Evolutionary conservation across 164 flowering plant genomes (phyloP).

Genomic region (Vitis vinifera): ASM3070453v1 NC_081817.1:15233501-15234000

Average conservation of each 20-base stretch:
- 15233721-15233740: neutral
- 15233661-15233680: no score
- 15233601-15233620: no score
- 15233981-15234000: neutral
- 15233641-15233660: no score
- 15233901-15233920: slow-evolving; percentile 12
- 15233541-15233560: no score
- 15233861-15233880: slow-evolving; percentile 18
- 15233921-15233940: slow-evolving; percentile 25
- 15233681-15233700: no score
- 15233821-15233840: slow-evolving; percentile 44
- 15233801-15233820: slow-evolving; percentile 26
- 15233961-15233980: slow-evolving; percentile 44
- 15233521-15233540: no score
- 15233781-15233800: neutral
- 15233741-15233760: neutral
- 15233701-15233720: no score
- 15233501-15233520: no score
- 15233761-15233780: neutral
- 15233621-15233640: no score
- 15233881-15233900: slow-evolving; percentile 9
- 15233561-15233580: no score
- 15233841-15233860: slow-evolving; percentile 32
- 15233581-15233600: no score
- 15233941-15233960: slow-evolving; percentile 48